Conservation (phyloP, 176 grass and related monocot species). For the Tuctoria greenei region DNA sequence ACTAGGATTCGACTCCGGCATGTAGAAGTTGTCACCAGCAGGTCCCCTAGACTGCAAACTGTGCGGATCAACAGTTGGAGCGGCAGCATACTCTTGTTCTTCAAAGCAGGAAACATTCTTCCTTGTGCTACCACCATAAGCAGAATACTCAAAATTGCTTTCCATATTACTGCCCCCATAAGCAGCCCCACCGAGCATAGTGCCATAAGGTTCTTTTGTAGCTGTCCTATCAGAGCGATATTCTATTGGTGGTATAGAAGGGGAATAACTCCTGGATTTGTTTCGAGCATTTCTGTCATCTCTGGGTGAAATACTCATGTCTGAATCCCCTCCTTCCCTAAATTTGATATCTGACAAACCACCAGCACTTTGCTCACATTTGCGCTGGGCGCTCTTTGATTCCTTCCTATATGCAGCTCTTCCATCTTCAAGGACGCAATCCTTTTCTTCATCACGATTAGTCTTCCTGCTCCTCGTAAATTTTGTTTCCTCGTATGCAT, state of each 20-base stretch:
- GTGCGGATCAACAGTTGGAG: conserved; percentile 1
- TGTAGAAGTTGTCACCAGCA: conserved; percentile 11
- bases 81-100: conserved; percentile 18
- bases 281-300: conserved; percentile 30
- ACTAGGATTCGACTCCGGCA: background rate
- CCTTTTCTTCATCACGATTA: conserved; percentile 25
- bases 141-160: background rate
- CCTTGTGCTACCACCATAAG: conserved; percentile 30
- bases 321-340: conserved; percentile 24
- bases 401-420: conserved; percentile 23
- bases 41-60: conserved; percentile 24
- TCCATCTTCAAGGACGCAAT: background rate
- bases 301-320: conserved; percentile 61
- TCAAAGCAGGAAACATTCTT: conserved; percentile 23
- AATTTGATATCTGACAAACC: conserved; percentile 14
- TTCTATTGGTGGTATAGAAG: conserved; percentile 12
- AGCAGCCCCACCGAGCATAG: background rate
- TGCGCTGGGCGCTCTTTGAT: background rate
- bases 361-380: conserved; percentile 8
- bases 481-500: conserved; percentile 45
- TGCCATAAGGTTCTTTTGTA: conserved; percentile 1
- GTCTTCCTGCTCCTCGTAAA: conserved; percentile 29
- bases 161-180: conserved; percentile 28
- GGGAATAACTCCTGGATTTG: conserved; percentile 18
- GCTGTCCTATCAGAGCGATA: background rate